These are phyloP conservation scores for Agrocybe pediades DNA, from an alignment of 768 basidiomycete species.

Conservation along the genomic window DNA sequence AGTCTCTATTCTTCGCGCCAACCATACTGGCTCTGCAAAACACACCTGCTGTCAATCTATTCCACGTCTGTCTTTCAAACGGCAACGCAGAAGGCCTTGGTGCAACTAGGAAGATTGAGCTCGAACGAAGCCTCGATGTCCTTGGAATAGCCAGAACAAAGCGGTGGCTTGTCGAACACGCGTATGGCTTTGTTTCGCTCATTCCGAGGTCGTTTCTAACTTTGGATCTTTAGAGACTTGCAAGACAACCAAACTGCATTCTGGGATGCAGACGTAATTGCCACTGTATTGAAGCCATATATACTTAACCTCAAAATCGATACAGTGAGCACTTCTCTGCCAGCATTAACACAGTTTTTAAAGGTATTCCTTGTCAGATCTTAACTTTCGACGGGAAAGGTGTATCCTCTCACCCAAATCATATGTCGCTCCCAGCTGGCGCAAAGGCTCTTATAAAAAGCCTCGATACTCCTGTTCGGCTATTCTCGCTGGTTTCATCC, in stretches of 20 bases:
- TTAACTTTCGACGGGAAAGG: constrained; percentile 82
- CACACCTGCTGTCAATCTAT: constrained; percentile 18
- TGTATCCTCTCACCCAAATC: constrained; percentile 87
- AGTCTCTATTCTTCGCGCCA: constrained; percentile 92
- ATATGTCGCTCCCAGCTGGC: constrained; percentile 67
- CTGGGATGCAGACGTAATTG: constrained; percentile 68
- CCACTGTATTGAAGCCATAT: constrained; percentile 58
- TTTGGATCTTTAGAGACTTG: constrained; percentile 44
- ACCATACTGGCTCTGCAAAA: constrained; percentile 62
- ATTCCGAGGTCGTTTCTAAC: neutral
- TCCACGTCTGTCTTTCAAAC: constrained; percentile 65
- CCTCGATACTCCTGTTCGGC: constrained; percentile 30
- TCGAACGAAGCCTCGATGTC: constrained; percentile 62
- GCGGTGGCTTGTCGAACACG: constrained; percentile 67
- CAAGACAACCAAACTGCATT: constrained; percentile 70
- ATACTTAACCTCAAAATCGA: constrained; percentile 60
- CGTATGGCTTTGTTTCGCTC: constrained; percentile 47
- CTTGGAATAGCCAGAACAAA: constrained; percentile 60
- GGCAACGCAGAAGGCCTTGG: constrained; percentile 86
- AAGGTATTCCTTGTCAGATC: constrained; percentile 51
- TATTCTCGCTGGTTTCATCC: constrained; percentile 65
- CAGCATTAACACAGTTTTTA: too few relatives aligned
- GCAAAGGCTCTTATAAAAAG: constrained; percentile 43
- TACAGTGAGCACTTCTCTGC: constrained; percentile 46
- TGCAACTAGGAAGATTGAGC: constrained; percentile 54